Evolutionary conservation across 2,329 filamentous ascomycete species (phyloP).

Genomic region (Phoma herbarum): DNA sequence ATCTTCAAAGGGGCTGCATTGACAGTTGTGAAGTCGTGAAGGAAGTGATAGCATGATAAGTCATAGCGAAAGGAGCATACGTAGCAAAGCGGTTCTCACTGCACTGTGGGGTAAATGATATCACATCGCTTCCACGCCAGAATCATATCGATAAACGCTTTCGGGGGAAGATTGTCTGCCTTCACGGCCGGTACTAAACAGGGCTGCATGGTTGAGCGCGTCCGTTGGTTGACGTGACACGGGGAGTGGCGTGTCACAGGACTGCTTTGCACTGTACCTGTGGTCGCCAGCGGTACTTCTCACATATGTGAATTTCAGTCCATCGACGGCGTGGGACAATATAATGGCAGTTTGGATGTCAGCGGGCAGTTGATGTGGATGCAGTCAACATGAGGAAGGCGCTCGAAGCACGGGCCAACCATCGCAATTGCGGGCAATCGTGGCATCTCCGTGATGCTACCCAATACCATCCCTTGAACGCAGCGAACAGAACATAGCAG

Average conservation of each 20-base stretch:
- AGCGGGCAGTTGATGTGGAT: neutral
- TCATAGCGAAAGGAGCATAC: neutral
- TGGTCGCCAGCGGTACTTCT: too few relatives aligned
- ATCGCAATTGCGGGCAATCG: slow-evolving; percentile 34
- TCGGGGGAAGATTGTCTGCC: neutral
- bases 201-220: neutral
- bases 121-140: neutral
- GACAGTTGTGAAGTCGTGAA: neutral
- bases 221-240: too few relatives aligned
- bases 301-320: too few relatives aligned
- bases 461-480: slow-evolving; percentile 14
- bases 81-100: neutral
- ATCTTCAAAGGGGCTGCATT: too few relatives aligned
- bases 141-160: neutral
- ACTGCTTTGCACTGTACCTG: neutral
- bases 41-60: neutral
- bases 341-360: neutral
- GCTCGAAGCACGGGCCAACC: neutral
- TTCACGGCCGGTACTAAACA: neutral
- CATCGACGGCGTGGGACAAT: too few relatives aligned
- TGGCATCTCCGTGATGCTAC: slow-evolving; percentile 41
- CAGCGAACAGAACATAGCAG: slow-evolving; percentile 25
- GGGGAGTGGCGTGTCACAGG: neutral
- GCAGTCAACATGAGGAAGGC: neutral
- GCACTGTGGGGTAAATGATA: neutral